phyloP scores from a whole-genome alignment of 2,329 filamentous ascomycete genomes.

The Calonectria leucothoes region DNA sequence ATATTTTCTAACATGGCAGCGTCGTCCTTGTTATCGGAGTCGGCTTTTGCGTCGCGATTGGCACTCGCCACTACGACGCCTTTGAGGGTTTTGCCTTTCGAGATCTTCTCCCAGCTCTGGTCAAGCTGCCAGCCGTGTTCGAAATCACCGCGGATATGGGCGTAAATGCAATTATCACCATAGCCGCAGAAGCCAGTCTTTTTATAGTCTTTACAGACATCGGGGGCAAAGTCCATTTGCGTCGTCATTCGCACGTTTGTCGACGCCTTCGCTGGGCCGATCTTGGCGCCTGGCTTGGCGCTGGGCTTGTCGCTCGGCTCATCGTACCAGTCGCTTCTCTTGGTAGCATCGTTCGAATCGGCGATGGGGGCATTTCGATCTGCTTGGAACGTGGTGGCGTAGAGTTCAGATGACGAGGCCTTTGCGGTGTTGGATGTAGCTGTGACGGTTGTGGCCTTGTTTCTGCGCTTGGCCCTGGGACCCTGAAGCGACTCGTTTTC shows the following conservation, averaged over 20 bases:
- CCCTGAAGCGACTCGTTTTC: slow-evolving; percentile 1
- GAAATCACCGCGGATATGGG: slow-evolving; percentile 82
- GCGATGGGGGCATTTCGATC: background rate
- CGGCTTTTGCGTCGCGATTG: slow-evolving; percentile 54
- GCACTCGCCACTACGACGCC: slow-evolving; percentile 73
- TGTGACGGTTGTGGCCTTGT: background rate
- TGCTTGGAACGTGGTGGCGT: background rate
- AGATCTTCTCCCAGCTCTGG: slow-evolving; percentile 89
- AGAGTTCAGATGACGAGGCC: background rate
- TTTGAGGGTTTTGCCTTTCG: slow-evolving; percentile 72
- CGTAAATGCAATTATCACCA: slow-evolving; percentile 72
- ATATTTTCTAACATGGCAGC: slow-evolving; percentile 83
- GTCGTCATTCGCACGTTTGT: slow-evolving; percentile 8
- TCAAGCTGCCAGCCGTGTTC: slow-evolving; percentile 97
- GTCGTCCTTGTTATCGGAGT: slow-evolving; percentile 66
- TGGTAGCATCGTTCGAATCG: background rate
- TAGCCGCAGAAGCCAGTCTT: slow-evolving; percentile 69
- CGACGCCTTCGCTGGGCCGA: background rate
- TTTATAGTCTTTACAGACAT: slow-evolving; percentile 91
- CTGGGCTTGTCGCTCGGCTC: background rate
- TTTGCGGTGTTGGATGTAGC: background rate
- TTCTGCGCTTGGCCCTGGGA: background rate
- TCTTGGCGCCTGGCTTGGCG: background rate
- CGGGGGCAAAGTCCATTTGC: slow-evolving; percentile 80
- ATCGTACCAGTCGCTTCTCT: background rate